Evolutionary conservation across 108 stramenopile genomes (phyloP).

Genomic region (Nannochloropsis salina): DNA sequence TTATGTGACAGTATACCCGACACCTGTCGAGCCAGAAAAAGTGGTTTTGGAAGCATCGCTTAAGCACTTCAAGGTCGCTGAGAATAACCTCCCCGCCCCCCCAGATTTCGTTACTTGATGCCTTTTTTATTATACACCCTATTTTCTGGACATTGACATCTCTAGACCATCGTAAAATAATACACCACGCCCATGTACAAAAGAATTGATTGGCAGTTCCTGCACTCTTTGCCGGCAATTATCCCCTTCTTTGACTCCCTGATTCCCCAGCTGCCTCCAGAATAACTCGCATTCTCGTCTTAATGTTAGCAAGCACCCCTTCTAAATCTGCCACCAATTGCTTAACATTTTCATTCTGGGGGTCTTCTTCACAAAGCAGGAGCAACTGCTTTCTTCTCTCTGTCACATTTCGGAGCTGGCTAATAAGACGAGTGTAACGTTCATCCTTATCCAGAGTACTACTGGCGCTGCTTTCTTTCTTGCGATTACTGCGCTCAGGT

Average conservation of each 20-base stretch:
- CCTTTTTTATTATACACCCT: too few species aligned
- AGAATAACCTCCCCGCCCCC: too few species aligned
- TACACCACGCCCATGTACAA: too few species aligned
- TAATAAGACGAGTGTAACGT: not conserved
- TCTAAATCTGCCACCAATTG: not conserved
- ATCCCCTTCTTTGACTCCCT: not conserved
- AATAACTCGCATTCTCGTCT: constrained; percentile 4
- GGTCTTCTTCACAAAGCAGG: not conserved
- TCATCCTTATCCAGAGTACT: not conserved
- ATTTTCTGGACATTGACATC: too few species aligned
- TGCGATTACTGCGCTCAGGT: not conserved
- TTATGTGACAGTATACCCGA: too few species aligned
- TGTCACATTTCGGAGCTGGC: constrained; percentile 5
- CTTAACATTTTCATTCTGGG: not conserved
- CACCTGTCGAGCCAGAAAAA: too few species aligned
- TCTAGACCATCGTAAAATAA: too few species aligned
- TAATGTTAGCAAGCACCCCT: not conserved
- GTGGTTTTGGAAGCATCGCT: too few species aligned
- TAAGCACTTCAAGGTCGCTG: too few species aligned
- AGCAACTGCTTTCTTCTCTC: not conserved
- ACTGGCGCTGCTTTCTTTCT: not conserved
- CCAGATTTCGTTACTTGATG: too few species aligned
- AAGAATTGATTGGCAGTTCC: too few species aligned
- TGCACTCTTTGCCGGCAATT: not conserved
- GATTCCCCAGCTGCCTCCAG: not conserved